Evolutionary conservation across 2,329 filamentous ascomycete species (phyloP), one percentile per base, ranked within the genome.

Genomic region (Myriosclerotinia scirpicola): DNA sequence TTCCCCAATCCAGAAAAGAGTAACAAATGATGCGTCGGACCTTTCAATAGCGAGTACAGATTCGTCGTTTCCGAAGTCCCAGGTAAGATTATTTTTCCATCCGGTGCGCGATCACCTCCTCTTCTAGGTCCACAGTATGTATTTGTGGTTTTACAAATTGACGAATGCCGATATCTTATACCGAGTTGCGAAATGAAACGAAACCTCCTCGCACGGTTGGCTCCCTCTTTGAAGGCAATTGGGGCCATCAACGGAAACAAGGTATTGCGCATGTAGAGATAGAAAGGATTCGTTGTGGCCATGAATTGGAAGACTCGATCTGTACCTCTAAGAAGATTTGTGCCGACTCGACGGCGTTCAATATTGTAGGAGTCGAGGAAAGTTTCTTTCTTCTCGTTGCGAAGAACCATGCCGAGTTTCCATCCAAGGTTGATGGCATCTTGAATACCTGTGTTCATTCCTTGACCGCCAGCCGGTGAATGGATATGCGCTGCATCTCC

Each of bases 331-430:
- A 82, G 72, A 0, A 85, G 76, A 36, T 76, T 76, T 11, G 76
- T 69, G 0, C 82, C 83, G 48, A 84, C 80, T 3, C 81, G 60
- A 20, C 78, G 77, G 8, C 83, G 79, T 71, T 85, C 83, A 3
- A 71, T 69, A 62, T 81, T 77, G 71, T 84, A 85, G 15, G 78
- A 81, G 59, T 82, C 76, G 0, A 86, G 76, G 1, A 85, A 75
- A 0, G 75, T 70, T 12, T 79, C 73, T 14, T 74, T 74, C 1
- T 77, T 69, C 44, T 71, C 61, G 2, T 64, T 64, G 20, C 85
- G 0, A 79, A 67, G 36, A 38, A 67, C 65, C 52, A 44, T 55
- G 22, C 60, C 76, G 1, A 79, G 69, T 61, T 78, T 78, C 77
- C 77, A 79, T 4, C 72, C 77, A 0, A 79, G 65, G 60, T 78